Percentiles rank a stretch among this genome's conserved stretches.
Conservation (phyloP, 2,329 filamentous ascomycete species). For the Verticillium klebahnii region DNA sequence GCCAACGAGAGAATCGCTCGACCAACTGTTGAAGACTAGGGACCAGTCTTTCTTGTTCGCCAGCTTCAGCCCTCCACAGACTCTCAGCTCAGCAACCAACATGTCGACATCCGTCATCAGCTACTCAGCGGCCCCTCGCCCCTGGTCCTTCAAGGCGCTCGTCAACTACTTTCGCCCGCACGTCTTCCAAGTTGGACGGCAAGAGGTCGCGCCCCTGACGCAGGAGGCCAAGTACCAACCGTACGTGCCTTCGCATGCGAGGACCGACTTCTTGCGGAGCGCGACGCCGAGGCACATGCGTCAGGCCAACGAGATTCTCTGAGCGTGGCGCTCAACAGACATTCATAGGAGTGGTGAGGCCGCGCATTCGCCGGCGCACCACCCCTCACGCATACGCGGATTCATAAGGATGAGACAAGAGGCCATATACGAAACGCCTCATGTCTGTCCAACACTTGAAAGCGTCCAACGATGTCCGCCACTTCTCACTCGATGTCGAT, state of each 20-base stretch:
- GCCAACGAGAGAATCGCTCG: neutral
- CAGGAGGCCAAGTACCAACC: slow-evolving; percentile 1
- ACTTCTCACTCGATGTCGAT: too few species aligned
- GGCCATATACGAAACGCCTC: neutral
- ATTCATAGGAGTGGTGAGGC: neutral
- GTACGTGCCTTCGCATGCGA: slow-evolving; percentile 33
- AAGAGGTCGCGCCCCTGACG: neutral
- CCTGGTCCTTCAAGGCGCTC: neutral
- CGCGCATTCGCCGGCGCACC: neutral
- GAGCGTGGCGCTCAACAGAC: neutral
- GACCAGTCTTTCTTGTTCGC: neutral
- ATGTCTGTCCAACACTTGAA: neutral
- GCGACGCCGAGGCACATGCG: slow-evolving; percentile 34
- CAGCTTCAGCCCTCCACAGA: neutral
- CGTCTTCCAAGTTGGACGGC: neutral
- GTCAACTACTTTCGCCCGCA: neutral
- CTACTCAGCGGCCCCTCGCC: neutral
- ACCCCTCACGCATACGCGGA: neutral
- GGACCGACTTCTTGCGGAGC: slow-evolving; percentile 34
- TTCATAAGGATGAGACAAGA: neutral
- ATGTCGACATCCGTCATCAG: neutral
- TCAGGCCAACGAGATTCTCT: slow-evolving; percentile 23
- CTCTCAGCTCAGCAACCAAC: neutral
- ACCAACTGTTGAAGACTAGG: neutral
- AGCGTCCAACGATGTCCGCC: neutral